Evolutionary conservation across 2,329 filamentous ascomycete species (phyloP), one percentile per base, ranked within the genome.

Genomic region (Colletotrichum liriopes): DNA sequence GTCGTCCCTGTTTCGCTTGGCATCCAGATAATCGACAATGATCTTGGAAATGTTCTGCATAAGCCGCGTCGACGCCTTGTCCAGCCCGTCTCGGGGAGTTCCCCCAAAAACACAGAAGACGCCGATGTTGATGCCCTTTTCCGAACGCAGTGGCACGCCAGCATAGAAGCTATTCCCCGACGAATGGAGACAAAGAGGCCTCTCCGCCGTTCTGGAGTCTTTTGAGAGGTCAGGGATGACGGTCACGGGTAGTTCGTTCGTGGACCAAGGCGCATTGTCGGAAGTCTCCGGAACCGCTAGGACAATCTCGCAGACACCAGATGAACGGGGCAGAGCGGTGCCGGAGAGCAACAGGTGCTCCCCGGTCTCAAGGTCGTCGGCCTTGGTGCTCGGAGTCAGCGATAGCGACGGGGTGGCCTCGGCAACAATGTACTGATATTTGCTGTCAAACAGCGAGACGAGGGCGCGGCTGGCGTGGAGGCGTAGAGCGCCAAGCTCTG

Each of bases 361-460:
- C 2, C 67, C 71, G 0, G 37, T 4, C 45, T 29, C n/a, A 32
- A 23, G 3, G 2, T 51, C 52, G 32, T 65, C 64, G 9, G 74
- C 51, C 29, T 77, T 74, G 65, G 79, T 54, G 77, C 75, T 77
- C 74, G 67, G 80, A 55, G 78, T 75, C 3, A 88, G 74, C 0
- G 82, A 81, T 1, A 84, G 77, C 1, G 79, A 80, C 0, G 81
- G 81, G 0, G 86, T 86, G 3, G 86, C 85, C 72, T 89, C 87
- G 63, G 87, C 86, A 20, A 89, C 77, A 20, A 89, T 78, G 71
- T 88, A 83, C 72, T 90, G 86, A 54, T 81, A 76, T 5, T 81
- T 79, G 8, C 76, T 77, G 71, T 88, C 87, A 72, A 90, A 88
- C n/a, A 90, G 78, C 1, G 87, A 89, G 52, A 90, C 81, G 37